Conservation (phyloP, 805 yeast species). For the Candida tallmaniae region DNA sequence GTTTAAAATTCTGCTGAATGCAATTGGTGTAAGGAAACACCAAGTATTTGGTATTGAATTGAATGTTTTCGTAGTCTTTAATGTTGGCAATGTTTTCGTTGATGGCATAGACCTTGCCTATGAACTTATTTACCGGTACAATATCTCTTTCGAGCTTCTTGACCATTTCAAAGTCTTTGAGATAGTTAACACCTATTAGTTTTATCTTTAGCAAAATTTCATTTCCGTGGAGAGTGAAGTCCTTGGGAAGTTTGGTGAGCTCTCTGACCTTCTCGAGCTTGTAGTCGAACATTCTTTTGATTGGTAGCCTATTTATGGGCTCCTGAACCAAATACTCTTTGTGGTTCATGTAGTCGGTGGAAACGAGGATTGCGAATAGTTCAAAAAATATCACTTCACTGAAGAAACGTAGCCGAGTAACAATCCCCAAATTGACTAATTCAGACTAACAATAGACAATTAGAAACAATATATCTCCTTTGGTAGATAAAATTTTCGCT, state of each 20-base stretch:
- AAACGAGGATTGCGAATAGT: too few species aligned
- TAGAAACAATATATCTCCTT: too few species aligned
- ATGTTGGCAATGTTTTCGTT: conserved; percentile 6
- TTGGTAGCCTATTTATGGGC: conserved; percentile 15
- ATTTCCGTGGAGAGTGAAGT: conserved; percentile 14
- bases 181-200: conserved; percentile 24
- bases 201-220: conserved; percentile 24
- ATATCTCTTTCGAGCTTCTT: conserved; percentile 9
- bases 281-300: conserved; percentile 23
- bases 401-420: too few species aligned
- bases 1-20: conserved; percentile 17
- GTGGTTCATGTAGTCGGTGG: too few species aligned
- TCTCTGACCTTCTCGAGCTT: conserved; percentile 16
- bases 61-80: conserved; percentile 5
- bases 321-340: neutral
- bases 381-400: too few species aligned
- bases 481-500: too few species aligned
- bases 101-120: conserved; percentile 22
- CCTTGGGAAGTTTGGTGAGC: conserved; percentile 22
- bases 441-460: too few species aligned
- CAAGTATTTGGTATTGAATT: conserved; percentile 17
- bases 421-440: too few species aligned
- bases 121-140: conserved; percentile 32
- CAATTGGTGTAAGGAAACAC: conserved; percentile 35
- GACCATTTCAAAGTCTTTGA: conserved; percentile 20